Evolutionary conservation across 148 eudicot genomes (phyloP).

Genomic region (Bassia scoparia): DNA sequence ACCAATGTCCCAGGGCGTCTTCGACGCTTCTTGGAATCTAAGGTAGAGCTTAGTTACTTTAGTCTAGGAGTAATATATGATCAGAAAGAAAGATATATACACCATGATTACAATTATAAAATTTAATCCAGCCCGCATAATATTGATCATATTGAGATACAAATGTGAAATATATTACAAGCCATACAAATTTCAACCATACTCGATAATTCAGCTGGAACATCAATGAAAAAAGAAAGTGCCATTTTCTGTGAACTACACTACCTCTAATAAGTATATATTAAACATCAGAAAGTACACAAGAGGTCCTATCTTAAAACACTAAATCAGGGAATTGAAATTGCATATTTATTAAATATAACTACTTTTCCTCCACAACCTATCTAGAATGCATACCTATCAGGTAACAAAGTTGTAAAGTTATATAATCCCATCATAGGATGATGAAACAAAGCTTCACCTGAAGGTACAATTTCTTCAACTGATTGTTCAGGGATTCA

Average conservation of each 20-base stretch:
- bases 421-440: background rate
- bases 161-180: background rate
- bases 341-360: too few relatives aligned
- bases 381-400: background rate
- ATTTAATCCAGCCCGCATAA: background rate
- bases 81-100: background rate
- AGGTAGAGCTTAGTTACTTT: constrained; percentile 16
- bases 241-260: background rate
- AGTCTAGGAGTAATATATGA: constrained; percentile 15
- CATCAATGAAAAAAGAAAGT: background rate
- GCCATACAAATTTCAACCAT: background rate
- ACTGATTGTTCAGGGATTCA: background rate
- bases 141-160: background rate
- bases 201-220: background rate
- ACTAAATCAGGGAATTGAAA: background rate
- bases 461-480: background rate
- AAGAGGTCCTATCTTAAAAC: background rate
- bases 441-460: background rate
- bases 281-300: background rate
- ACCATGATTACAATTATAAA: background rate
- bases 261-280: background rate
- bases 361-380: background rate
- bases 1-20: constrained; percentile 57
- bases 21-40: constrained; percentile 71
- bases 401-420: background rate